Percentiles rank a stretch among this genome's conserved stretches.
These are phyloP conservation scores for Globisporangium nagaii DNA, from an alignment of 352 stramenopile species.

Conservation along the genomic window DNA sequence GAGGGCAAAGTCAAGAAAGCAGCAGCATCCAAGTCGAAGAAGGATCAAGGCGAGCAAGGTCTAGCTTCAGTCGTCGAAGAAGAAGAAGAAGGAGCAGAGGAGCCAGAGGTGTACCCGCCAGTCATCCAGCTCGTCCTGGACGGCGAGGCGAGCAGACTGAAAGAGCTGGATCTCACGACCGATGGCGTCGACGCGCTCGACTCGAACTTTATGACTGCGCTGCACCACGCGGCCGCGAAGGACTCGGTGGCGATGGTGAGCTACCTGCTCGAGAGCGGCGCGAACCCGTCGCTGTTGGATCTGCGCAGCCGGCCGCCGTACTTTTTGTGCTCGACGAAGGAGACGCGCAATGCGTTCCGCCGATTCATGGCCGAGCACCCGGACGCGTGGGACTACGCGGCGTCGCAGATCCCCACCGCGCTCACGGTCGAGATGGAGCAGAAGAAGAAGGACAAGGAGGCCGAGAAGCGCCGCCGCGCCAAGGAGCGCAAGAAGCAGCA, in stretches of 20 bases:
- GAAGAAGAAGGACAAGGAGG: constrained; percentile 80
- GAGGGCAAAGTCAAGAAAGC: constrained; percentile 12
- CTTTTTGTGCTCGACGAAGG: constrained; percentile 86
- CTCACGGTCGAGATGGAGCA: constrained; percentile 82
- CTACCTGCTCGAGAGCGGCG: constrained; percentile 76
- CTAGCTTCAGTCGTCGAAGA: constrained; percentile 1
- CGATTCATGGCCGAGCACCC: constrained; percentile 79
- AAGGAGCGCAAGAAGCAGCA: constrained; percentile 90
- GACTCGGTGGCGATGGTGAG: constrained; percentile 41
- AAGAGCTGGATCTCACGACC: constrained; percentile 25
- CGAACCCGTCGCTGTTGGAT: constrained; percentile 84
- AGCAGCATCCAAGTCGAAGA: constrained; percentile 22
- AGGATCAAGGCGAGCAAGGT: constrained; percentile 3
- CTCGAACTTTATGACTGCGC: constrained; percentile 62
- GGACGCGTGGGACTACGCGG: constrained; percentile 71
- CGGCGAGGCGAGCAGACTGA: constrained; percentile 28
- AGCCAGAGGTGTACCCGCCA: constrained; percentile 17
- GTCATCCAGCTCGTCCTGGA: constrained; percentile 39
- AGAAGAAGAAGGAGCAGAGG: constrained; percentile 11
- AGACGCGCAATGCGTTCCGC: constrained; percentile 89
- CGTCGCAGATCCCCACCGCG: constrained; percentile 64
- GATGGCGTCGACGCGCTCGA: constrained; percentile 50
- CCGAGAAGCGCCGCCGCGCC: constrained; percentile 84
- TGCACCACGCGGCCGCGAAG: constrained; percentile 62
- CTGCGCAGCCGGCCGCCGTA: constrained; percentile 80